phyloP scores from a whole-genome alignment of 768 basidiomycete genomes.

The Boletus bicolor region DNA sequence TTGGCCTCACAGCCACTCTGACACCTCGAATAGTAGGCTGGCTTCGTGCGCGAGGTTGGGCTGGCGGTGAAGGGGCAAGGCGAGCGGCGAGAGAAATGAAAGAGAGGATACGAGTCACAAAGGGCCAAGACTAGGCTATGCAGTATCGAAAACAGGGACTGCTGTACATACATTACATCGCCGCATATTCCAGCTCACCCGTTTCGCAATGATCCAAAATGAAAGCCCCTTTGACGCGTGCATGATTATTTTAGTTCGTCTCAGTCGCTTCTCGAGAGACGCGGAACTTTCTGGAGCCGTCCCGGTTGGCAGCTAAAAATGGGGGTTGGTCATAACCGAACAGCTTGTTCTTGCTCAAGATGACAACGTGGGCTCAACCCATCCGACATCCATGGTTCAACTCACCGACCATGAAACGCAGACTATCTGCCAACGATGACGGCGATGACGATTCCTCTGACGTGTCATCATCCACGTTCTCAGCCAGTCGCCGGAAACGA shows the following conservation, averaged over 20 bases:
- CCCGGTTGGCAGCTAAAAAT: not conserved
- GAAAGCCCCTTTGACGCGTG: not conserved
- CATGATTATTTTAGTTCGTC: not conserved
- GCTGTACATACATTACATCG: slow-evolving; percentile 9
- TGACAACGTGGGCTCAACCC: slow-evolving; percentile 36
- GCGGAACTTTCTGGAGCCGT: slow-evolving; percentile 12
- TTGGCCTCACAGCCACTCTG: slow-evolving; percentile 82
- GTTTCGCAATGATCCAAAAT: not conserved
- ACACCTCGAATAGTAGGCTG: slow-evolving; percentile 86
- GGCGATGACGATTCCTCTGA: slow-evolving; percentile 12
- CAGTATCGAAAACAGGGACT: not conserved
- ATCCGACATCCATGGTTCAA: slow-evolving; percentile 45
- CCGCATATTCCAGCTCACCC: slow-evolving; percentile 11
- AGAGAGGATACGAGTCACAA: slow-evolving; percentile 32
- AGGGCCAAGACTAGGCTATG: slow-evolving; percentile 17
- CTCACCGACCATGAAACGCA: slow-evolving; percentile 41
- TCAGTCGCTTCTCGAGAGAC: not conserved
- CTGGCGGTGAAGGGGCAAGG: slow-evolving; percentile 63
- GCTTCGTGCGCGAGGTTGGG: slow-evolving; percentile 81
- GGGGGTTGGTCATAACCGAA: not conserved
- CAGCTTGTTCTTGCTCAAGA: not conserved
- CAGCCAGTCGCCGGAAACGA: slow-evolving; percentile 48
- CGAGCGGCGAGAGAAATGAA: slow-evolving; percentile 52
- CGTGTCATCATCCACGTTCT: slow-evolving; percentile 26
- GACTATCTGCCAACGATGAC: slow-evolving; percentile 22